These are phyloP conservation scores for Sambucus nigra DNA, from an alignment of 129 eudicot genomes.

Conservation along the genomic window DNA sequence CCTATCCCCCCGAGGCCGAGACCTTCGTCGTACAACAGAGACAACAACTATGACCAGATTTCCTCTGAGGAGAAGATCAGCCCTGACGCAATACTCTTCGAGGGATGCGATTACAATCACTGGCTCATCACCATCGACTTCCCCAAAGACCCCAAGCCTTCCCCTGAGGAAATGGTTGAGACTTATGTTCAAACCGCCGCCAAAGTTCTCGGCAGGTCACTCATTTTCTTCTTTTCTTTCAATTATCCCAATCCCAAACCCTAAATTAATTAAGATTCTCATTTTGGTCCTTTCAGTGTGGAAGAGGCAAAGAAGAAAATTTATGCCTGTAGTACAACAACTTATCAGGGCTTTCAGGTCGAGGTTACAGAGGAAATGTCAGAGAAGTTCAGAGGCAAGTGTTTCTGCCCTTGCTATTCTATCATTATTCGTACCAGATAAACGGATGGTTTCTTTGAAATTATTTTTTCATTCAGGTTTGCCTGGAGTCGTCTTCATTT, in stretches of 20 bases:
- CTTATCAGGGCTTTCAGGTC: conserved; percentile 75
- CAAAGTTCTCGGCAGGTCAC: conserved; percentile 89
- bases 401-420: neutral
- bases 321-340: conserved; percentile 91
- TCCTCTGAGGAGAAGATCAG: conserved; percentile 40
- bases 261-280: neutral
- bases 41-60: conserved; percentile 19
- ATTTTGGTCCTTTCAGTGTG: conserved; percentile 33
- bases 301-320: conserved; percentile 96
- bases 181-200: conserved; percentile 70
- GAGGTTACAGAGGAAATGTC: conserved; percentile 76
- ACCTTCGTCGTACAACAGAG: neutral
- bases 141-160: conserved; percentile 45
- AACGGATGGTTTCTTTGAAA: neutral
- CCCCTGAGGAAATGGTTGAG: conserved; percentile 62
- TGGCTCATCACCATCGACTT: conserved; percentile 89
- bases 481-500: conserved; percentile 76
- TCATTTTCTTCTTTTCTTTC: neutral
- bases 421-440: neutral
- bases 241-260: conserved; percentile 3
- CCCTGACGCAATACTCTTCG: conserved; percentile 70
- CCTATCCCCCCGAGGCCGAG: conserved; percentile 21
- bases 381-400: conserved; percentile 58
- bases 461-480: conserved; percentile 30
- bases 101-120: conserved; percentile 91